phyloP scores from a whole-genome alignment of 345 rosid species.

The Sisymbrium irio region DNA sequence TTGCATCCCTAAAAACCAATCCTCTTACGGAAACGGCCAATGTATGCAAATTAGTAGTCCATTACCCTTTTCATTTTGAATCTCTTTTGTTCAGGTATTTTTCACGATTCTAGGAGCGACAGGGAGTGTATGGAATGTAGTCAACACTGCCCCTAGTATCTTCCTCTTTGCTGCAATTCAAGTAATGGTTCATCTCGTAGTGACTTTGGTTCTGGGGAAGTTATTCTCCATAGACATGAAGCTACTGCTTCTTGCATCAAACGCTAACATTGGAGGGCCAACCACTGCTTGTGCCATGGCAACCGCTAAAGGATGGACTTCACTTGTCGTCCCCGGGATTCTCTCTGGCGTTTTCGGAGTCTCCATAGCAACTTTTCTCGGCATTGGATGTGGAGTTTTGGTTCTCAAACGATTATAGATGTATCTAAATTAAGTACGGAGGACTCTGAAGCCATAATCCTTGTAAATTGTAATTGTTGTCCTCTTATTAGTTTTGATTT shows the following conservation, averaged over 20 bases:
- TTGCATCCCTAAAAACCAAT: too few relatives aligned
- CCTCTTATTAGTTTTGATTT: neutral
- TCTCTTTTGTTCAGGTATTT: conserved; percentile 41
- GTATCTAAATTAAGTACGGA: too few relatives aligned
- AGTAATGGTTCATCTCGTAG: conserved; percentile 54
- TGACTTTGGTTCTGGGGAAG: conserved; percentile 57
- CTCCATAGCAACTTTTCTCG: conserved; percentile 74
- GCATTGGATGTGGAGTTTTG: conserved; percentile 60
- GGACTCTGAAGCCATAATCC: neutral
- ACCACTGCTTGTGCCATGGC: conserved; percentile 91
- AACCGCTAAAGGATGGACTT: conserved; percentile 73
- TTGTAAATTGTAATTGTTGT: neutral
- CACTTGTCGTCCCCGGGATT: conserved; percentile 71
- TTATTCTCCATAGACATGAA: conserved; percentile 48
- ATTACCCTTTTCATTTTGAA: neutral
- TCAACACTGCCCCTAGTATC: conserved; percentile 67
- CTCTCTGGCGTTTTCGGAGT: conserved; percentile 72
- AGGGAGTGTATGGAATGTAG: conserved; percentile 74
- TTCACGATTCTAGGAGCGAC: conserved; percentile 74
- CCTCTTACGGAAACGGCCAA: too few relatives aligned
- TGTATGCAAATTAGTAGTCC: neutral
- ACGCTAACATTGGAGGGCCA: conserved; percentile 87
- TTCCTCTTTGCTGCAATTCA: conserved; percentile 69
- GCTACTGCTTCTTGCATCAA: conserved; percentile 68
- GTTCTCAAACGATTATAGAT: conserved; percentile 57